A percentile compares a stretch with the other conserved stretches of the same genome.
Conservation (phyloP, 1,139 yeast species). For the Meyerozyma sp. region DNA sequence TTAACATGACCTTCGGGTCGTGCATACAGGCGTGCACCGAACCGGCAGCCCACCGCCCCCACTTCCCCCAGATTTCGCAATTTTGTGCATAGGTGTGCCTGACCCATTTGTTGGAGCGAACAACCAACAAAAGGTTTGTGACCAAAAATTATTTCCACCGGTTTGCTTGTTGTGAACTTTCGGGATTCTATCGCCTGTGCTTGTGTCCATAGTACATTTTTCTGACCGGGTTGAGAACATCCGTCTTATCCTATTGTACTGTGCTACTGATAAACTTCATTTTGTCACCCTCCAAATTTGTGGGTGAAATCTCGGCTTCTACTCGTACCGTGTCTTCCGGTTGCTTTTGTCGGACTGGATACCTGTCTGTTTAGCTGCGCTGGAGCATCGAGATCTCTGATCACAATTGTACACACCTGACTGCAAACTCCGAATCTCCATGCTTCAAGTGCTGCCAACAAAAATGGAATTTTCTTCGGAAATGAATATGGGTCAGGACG, state of each 20-base stretch:
- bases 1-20: neutral
- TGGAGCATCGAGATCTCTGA: neutral
- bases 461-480: conserved; percentile 1
- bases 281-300: neutral
- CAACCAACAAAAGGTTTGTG: neutral
- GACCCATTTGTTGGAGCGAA: conserved; percentile 1
- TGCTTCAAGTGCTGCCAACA: neutral
- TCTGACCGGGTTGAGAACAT: too few species aligned
- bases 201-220: too few species aligned
- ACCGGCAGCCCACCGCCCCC: conserved; percentile 1
- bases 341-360: neutral
- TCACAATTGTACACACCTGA: too few species aligned
- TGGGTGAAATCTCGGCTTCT: neutral
- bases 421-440: neutral
- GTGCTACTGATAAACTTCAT: neutral
- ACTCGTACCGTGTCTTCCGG: neutral
- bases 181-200: too few species aligned
- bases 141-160: neutral
- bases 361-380: neutral
- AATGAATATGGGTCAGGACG: neutral
- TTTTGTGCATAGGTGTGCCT: neutral
- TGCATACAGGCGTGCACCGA: neutral
- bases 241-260: neutral
- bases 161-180: neutral
- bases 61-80: conserved; percentile 2